Evolutionary conservation across 202 grass and related monocot species (phyloP).

Genomic region (Hordeum pubiflorum): DNA sequence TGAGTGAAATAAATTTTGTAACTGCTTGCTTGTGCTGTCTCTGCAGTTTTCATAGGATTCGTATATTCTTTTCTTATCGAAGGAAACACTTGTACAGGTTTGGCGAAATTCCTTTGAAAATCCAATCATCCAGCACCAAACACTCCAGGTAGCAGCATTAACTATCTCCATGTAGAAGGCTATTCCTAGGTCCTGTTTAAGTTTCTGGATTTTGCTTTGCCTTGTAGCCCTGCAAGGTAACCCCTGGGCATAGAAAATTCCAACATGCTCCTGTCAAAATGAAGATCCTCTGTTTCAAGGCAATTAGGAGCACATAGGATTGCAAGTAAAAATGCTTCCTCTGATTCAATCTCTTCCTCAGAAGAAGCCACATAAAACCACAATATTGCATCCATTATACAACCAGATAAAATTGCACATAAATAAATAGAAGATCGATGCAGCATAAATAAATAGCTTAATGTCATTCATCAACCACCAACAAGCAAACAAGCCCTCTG

Average conservation of each 20-base stretch:
- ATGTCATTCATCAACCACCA: conserved; percentile 15
- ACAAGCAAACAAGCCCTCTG: conserved; percentile 10
- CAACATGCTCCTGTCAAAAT: no score
- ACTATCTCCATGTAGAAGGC: no score
- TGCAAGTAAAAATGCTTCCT: background rate
- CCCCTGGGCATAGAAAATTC: no score
- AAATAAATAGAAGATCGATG: conserved; percentile 1
- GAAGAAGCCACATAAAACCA: background rate
- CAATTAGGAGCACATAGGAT: background rate
- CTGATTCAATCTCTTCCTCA: no score
- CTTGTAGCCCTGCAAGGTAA: no score
- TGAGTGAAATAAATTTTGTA: background rate
- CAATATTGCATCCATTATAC: background rate
- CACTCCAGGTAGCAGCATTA: background rate
- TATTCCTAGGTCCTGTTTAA: no score
- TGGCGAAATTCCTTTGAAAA: background rate
- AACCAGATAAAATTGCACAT: background rate
- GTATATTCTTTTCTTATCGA: background rate
- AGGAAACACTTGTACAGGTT: background rate
- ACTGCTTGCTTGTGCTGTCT: background rate
- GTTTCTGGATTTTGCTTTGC: no score
- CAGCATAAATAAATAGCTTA: background rate
- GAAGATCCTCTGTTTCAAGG: background rate
- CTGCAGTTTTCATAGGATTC: background rate
- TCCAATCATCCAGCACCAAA: background rate